These are phyloP conservation scores for Pascua sp. DNA, from an alignment of 1,284 basidiomycete genomes.

Conservation along the genomic window DNA sequence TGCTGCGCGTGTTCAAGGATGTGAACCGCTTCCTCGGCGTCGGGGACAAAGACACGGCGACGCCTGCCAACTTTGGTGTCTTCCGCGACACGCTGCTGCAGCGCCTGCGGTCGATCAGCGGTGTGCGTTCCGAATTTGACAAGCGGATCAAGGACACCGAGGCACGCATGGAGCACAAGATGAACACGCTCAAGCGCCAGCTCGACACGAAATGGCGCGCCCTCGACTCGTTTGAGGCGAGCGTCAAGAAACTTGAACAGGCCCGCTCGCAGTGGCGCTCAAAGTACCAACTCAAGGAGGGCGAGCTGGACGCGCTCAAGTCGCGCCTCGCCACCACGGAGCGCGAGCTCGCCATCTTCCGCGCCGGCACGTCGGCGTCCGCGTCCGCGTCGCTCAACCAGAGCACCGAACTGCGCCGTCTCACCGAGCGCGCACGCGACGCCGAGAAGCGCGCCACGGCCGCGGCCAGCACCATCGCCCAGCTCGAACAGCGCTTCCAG, in stretches of 20 bases:
- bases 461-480: constrained; percentile 73
- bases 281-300: constrained; percentile 76
- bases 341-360: constrained; percentile 6
- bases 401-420: constrained; percentile 57
- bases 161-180: constrained; percentile 44
- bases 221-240: constrained; percentile 86
- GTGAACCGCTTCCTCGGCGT: constrained; percentile 90
- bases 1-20: constrained; percentile 90
- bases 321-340: constrained; percentile 74
- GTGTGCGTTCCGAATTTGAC: constrained; percentile 82
- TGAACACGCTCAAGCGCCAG: constrained; percentile 72
- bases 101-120: constrained; percentile 74
- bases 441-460: constrained; percentile 78
- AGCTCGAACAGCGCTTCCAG: constrained; percentile 77
- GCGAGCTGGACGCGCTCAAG: constrained; percentile 81
- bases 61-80: constrained; percentile 73
- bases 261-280: constrained; percentile 81
- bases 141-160: constrained; percentile 80
- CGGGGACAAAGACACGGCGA: constrained; percentile 49
- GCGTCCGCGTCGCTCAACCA: constrained; percentile 53
- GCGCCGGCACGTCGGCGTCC: constrained; percentile 52
- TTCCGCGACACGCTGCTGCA: constrained; percentile 87
- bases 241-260: constrained; percentile 78
- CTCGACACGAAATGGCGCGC: constrained; percentile 86
- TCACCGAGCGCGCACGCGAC: constrained; percentile 67